Percentiles rank a stretch among this genome's conserved stretches.
phyloP scores from a whole-genome alignment of 495 filamentous ascomycete genomes.

The Hypoxylon cercidicola region DNA sequence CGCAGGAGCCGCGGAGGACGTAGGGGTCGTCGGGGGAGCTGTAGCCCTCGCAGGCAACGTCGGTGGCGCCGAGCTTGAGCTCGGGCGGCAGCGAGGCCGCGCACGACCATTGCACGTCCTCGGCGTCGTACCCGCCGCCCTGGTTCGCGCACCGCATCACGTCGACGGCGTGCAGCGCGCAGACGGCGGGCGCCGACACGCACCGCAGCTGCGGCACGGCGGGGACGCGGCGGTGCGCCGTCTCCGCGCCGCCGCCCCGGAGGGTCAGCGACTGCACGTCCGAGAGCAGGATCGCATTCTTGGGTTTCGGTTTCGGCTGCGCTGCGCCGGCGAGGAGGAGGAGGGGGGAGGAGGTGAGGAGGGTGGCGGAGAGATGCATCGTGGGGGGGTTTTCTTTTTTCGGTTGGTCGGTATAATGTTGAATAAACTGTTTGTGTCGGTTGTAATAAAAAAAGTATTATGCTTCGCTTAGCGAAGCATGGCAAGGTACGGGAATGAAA shows the following conservation, averaged over 20 bases:
- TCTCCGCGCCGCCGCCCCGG: slow-evolving; percentile 63
- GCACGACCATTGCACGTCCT: slow-evolving; percentile 91
- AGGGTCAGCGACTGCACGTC: slow-evolving; percentile 83
- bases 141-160: slow-evolving; percentile 89
- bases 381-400: slow-evolving; percentile 2
- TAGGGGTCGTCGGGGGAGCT: slow-evolving; percentile 76
- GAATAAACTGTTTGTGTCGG: slow-evolving; percentile 1
- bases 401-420: slow-evolving; percentile 1
- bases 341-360: slow-evolving; percentile 46
- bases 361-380: slow-evolving; percentile 12
- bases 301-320: slow-evolving; percentile 52
- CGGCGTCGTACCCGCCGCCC: slow-evolving; percentile 72
- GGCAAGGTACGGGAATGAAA: too few relatives aligned
- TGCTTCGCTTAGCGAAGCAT: too few relatives aligned
- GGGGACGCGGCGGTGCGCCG: slow-evolving; percentile 78
- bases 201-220: slow-evolving; percentile 87
- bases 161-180: slow-evolving; percentile 75
- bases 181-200: slow-evolving; percentile 70
- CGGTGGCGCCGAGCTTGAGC: slow-evolving; percentile 88
- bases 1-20: slow-evolving; percentile 89
- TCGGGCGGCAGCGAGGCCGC: slow-evolving; percentile 79
- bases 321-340: slow-evolving; percentile 38
- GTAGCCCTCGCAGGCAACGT: slow-evolving; percentile 95
- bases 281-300: slow-evolving; percentile 75
- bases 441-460: not conserved